Evolutionary conservation across 2,329 filamentous ascomycete species (phyloP).

Genomic region (Diaporthe capsici): DNA sequence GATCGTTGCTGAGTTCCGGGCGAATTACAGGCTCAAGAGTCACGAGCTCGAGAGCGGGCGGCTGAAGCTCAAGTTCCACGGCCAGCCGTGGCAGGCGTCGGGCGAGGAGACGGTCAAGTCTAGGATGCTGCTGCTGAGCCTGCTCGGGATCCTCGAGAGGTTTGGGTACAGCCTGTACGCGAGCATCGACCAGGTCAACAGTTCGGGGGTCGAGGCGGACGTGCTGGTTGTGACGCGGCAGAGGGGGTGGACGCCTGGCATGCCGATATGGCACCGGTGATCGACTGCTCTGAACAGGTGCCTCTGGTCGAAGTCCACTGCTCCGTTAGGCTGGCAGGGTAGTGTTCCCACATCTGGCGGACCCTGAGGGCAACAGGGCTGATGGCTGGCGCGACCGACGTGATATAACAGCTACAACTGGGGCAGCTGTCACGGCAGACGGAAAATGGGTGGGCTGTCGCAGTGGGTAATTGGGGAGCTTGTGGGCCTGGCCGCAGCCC

Average conservation of each 20-base stretch:
- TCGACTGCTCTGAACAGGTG: too few species aligned
- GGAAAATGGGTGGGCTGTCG: constrained; percentile 13
- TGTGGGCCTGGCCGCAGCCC: constrained; percentile 16
- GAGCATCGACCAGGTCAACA: constrained; percentile 51
- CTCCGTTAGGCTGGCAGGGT: not conserved
- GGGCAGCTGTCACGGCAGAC: constrained; percentile 30
- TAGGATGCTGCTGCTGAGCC: constrained; percentile 51
- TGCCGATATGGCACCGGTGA: constrained; percentile 37
- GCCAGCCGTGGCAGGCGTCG: constrained; percentile 51
- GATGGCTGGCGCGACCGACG: constrained; percentile 7
- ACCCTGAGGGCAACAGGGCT: constrained; percentile 2
- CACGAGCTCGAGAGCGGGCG: constrained; percentile 39
- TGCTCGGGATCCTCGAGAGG: constrained; percentile 53
- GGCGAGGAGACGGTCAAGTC: constrained; percentile 39
- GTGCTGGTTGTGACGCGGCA: constrained; percentile 41
- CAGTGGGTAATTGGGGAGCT: not conserved
- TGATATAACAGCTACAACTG: not conserved
- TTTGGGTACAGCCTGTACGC: constrained; percentile 57
- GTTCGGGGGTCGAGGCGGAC: constrained; percentile 37
- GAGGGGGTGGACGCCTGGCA: constrained; percentile 38
- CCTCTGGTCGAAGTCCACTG: not conserved
- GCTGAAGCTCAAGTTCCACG: constrained; percentile 52
- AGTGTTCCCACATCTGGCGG: constrained; percentile 14
- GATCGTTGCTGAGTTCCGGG: constrained; percentile 42
- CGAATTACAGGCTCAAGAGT: constrained; percentile 24